phyloP scores from a whole-genome alignment of 2,329 filamentous ascomycete species.

The Trichoderma semiorbis region DNA sequence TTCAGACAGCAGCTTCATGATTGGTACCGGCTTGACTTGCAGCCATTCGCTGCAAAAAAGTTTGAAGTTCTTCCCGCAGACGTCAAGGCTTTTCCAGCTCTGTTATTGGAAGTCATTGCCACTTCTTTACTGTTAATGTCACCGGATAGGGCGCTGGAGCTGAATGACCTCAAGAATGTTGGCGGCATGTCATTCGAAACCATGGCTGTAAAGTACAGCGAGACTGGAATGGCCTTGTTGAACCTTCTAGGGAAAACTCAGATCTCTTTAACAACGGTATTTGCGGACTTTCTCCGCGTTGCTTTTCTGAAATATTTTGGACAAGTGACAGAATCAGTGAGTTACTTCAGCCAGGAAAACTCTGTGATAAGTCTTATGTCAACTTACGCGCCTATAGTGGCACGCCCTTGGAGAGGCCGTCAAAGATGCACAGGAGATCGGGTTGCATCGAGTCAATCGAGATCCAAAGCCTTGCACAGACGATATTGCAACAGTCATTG shows the following conservation, averaged over 20 bases:
- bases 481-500: background rate
- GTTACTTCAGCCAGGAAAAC: background rate
- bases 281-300: background rate
- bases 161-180: background rate
- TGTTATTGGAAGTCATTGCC: background rate
- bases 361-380: background rate
- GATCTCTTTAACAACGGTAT: background rate
- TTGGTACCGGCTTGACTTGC: background rate
- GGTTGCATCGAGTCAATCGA: background rate
- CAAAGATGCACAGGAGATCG: background rate
- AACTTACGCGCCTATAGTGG: background rate
- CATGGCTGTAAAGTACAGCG: background rate
- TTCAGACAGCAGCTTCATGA: background rate
- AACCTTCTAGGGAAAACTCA: background rate
- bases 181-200: background rate
- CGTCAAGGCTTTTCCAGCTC: background rate
- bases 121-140: background rate
- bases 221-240: background rate
- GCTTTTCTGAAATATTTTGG: background rate
- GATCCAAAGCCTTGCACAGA: background rate
- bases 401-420: background rate
- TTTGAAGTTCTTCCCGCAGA: background rate
- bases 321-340: background rate
- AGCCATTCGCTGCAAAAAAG: background rate
- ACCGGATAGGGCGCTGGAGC: background rate